Percentiles rank a stretch among this genome's conserved stretches.
phyloP scores from a whole-genome alignment of 164 flowering plant genomes.

The Taxillus chinensis region DNA sequence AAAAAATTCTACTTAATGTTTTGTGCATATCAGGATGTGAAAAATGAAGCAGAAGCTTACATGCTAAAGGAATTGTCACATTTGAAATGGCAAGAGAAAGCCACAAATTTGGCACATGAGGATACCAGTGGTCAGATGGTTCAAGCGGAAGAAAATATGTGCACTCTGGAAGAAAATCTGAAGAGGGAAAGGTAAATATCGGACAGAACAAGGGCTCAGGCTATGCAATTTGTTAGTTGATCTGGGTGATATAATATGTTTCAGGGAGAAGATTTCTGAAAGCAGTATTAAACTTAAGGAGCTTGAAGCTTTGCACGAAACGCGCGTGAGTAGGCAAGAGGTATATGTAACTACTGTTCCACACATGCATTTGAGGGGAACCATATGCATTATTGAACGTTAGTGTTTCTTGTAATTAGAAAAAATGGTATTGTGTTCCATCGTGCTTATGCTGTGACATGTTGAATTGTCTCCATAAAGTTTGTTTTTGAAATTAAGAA shows the following conservation, averaged over 20 bases:
- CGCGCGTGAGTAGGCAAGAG: slow-evolving; percentile 69
- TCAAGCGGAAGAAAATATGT: slow-evolving; percentile 48
- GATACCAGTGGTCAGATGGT: slow-evolving; percentile 39
- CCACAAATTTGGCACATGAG: slow-evolving; percentile 67
- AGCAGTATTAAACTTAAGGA: slow-evolving; percentile 54
- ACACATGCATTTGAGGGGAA: too few relatives aligned
- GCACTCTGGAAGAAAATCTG: slow-evolving; percentile 52
- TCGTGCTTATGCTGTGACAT: too few relatives aligned
- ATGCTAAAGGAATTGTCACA: slow-evolving; percentile 83
- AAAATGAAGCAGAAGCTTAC: slow-evolving; percentile 90
- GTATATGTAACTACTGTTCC: slow-evolving; percentile 18
- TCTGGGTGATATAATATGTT: neutral
- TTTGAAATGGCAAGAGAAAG: slow-evolving; percentile 91
- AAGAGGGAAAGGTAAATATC: slow-evolving; percentile 55
- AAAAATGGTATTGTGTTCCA: too few relatives aligned
- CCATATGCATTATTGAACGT: too few relatives aligned
- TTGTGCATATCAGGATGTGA: slow-evolving; percentile 45
- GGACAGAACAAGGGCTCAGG: neutral
- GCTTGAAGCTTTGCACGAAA: slow-evolving; percentile 63
- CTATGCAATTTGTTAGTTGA: neutral
- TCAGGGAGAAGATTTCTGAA: slow-evolving; percentile 66
- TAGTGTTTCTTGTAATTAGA: too few relatives aligned
- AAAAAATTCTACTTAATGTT: neutral
- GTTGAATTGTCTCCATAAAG: too few relatives aligned
- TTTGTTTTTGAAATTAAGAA: neutral